Evolutionary conservation across 352 stramenopile genomes (phyloP), one percentile per base, ranked within the genome.

Genomic region (Globisporangium parvum): DNA sequence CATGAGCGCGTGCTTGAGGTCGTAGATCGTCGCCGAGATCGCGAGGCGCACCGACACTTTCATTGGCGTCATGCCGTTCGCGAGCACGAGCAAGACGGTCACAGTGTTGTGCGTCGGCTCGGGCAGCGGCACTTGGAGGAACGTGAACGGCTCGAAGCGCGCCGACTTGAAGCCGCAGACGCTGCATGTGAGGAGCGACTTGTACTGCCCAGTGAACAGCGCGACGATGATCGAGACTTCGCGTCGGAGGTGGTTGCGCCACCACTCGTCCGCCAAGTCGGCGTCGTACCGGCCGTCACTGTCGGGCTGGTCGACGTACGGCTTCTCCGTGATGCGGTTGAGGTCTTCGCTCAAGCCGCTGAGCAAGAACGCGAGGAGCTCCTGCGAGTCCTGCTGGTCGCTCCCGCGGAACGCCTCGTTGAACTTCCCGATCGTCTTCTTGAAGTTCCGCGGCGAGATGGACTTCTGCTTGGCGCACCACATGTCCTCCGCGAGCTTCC

Each of bases 181-280:
- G 53, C 86, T 92, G 67, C 97, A 99, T 28, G 88, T 98, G 24
- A 99, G 66, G 23, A 98, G 77, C 58, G 91, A 98, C 67, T 99
- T 98, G 78, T 99, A 99, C 75, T 99, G 97, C 0, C 98, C 98
- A 10, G 93, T 98, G 65, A 99, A 99, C 5, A 99, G 77, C n/a
- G 96, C 97, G 17, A 99, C 96, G 50, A 99, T 96, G 54, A 99
- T 98, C 11, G 91, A 99, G 44, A 98, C 86, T 70, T 99, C 97
- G 31, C 98, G 79, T 41, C 96, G 87, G 24, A 99, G 77, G 70
- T 99, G 96, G 62, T 98, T 98, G 17, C 87, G 74, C 98, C 98
- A 99, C 96, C 97, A 99, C 67, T 99, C 98, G 57, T 99, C 91
- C 11, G 97, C 98, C 26, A 99, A 70, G 69, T 98, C 97, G 10